phyloP scores from a whole-genome alignment of 2,329 filamentous ascomycete genomes.

The Botrytis hyacinthi region DNA sequence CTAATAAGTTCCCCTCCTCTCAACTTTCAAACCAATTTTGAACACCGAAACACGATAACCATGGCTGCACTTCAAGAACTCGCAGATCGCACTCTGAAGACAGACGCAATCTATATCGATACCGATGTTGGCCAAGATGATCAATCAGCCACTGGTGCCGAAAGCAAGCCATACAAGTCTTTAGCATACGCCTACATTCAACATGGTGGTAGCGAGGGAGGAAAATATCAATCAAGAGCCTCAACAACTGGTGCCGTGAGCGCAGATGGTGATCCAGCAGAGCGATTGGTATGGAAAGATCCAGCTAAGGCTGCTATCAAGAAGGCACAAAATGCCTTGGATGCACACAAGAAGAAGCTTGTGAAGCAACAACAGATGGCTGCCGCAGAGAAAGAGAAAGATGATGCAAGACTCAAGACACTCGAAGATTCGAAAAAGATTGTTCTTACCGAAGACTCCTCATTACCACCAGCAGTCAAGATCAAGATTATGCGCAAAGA shows the following conservation, averaged over 20 bases:
- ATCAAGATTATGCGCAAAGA: constrained; percentile 75
- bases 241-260: constrained; percentile 60
- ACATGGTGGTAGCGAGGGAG: constrained; percentile 52
- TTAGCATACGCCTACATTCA: constrained; percentile 75
- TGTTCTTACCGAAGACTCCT: constrained; percentile 64
- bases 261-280: constrained; percentile 61
- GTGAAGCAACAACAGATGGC: constrained; percentile 72
- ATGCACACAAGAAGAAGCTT: constrained; percentile 79
- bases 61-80: constrained; percentile 46
- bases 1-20: background rate
- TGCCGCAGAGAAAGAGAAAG: constrained; percentile 69
- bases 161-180: constrained; percentile 76
- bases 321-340: constrained; percentile 74
- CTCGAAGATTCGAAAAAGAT: constrained; percentile 83
- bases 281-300: constrained; percentile 72
- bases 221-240: constrained; percentile 66
- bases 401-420: constrained; percentile 64
- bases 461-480: constrained; percentile 69
- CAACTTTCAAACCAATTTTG: constrained; percentile 9
- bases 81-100: constrained; percentile 49
- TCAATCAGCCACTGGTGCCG: constrained; percentile 61
- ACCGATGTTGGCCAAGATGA: constrained; percentile 75
- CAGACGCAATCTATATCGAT: constrained; percentile 68
- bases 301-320: constrained; percentile 82
- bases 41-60: constrained; percentile 21